phyloP scores from a whole-genome alignment of 768 basidiomycete genomes.

The Amanita muscaria region DNA sequence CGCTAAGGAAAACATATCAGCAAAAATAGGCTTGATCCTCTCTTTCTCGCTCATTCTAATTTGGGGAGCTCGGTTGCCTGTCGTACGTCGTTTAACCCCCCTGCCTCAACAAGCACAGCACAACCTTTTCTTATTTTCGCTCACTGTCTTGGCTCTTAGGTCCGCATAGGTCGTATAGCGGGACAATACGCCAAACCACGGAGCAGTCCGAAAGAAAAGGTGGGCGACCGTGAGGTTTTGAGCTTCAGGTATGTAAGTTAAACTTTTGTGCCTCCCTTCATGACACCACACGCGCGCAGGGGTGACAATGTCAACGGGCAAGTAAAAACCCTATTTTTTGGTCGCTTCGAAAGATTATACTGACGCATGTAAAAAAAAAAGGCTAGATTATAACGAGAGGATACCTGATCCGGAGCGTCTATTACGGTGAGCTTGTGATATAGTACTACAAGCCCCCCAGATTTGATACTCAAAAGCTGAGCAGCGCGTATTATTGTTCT shows the following conservation, averaged over 20 bases:
- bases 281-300: conserved; percentile 28
- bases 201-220: conserved; percentile 71
- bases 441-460: no score
- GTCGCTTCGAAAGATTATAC: no score
- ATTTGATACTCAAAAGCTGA: background rate
- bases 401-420: conserved; percentile 87
- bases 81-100: conserved; percentile 41
- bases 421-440: conserved; percentile 46
- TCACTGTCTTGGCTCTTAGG: conserved; percentile 26
- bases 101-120: background rate
- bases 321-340: conserved; percentile 15
- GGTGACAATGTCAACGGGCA: conserved; percentile 96
- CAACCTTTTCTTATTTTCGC: conserved; percentile 2
- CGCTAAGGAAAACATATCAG: conserved; percentile 77
- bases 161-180: conserved; percentile 85
- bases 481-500: conserved; percentile 93
- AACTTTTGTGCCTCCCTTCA: background rate
- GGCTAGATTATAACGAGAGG: conserved; percentile 67
- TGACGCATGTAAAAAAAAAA: no score
- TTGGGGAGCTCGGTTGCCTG: conserved; percentile 89
- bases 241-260: conserved; percentile 69
- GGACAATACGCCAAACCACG: conserved; percentile 96
- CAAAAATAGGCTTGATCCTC: conserved; percentile 84
- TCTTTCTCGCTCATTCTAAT: conserved; percentile 93
- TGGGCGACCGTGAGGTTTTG: conserved; percentile 66